Evolutionary conservation across 441 rosid genomes (phyloP), one percentile per base, ranked within the genome.

Genomic region (Biscutella laevigata): DNA sequence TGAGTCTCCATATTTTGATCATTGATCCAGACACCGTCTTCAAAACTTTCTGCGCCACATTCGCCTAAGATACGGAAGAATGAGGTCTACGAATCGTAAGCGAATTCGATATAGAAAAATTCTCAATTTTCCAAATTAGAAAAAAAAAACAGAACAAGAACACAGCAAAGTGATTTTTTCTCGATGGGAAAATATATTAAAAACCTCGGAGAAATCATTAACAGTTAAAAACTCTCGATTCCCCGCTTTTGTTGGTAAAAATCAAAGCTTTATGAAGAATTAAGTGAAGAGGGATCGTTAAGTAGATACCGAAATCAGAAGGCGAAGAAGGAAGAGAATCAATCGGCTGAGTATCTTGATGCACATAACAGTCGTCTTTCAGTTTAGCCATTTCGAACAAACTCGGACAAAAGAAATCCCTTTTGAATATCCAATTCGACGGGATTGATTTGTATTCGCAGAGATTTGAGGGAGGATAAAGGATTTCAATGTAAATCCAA

Each of bases 231-330:
- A n/a, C n/a, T n/a, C n/a, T n/a, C n/a, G n/a, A n/a, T n/a, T n/a
- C n/a, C n/a, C n/a, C n/a, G n/a, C n/a, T n/a, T n/a, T n/a, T n/a
- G n/a, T n/a, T n/a, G n/a, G n/a, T n/a, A n/a, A n/a, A n/a, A n/a
- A 62, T 40, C 17, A 26, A 0, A 28, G 21, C 16, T 48, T 15
- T 41, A 35, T 4, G 36, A 49, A 1, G 41, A 27, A 36, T 12
- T n/a, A 26, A 8, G 7, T 0, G 4, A 26, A 45, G 3, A 36
- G 34, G 29, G 27, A 22, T 28, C 2, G 13, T 1, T 34, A 3
- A 43, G 47, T 6, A 5, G 21, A 38, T 57, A 81, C 80, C 80
- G 8, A 73, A 57, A 77, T 72, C 74, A n/a, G 74, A 59, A 15
- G 59, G 67, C 7, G 66, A 30, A 64, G 78, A 33, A 1, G 60